Conservation (phyloP, 768 basidiomycete species). For the Krasilnikovozyma curviuscula region DNA sequence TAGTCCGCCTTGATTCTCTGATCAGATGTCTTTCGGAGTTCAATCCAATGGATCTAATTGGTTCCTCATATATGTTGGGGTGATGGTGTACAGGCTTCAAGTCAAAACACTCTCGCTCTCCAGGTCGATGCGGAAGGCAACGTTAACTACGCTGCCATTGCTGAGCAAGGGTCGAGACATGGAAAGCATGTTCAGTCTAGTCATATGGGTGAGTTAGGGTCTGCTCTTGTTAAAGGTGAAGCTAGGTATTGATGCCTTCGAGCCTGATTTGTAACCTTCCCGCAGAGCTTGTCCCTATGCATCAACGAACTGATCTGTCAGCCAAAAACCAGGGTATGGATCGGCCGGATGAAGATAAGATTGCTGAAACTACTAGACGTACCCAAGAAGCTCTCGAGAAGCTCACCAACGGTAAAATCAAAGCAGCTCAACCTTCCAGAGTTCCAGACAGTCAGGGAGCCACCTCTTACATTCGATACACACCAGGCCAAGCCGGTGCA, state of each 20-base stretch:
- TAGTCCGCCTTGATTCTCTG: conserved; percentile 16
- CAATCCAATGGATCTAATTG: not conserved
- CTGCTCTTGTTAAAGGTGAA: not conserved
- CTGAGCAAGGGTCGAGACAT: conserved; percentile 75
- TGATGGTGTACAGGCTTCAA: conserved; percentile 52
- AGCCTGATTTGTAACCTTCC: not conserved
- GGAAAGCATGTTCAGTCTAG: conserved; percentile 80
- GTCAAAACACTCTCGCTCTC: conserved; percentile 84
- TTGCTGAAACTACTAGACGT: conserved; percentile 73
- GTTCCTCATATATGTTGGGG: no score
- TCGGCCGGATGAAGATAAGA: conserved; percentile 79
- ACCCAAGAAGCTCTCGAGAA: conserved; percentile 83
- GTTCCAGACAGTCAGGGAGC: conserved; percentile 64
- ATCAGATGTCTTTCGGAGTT: not conserved
- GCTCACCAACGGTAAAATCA: conserved; percentile 86
- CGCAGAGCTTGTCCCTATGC: conserved; percentile 70
- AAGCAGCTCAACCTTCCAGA: conserved; percentile 87
- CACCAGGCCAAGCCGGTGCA: conserved; percentile 58
- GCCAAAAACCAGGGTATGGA: conserved; percentile 62
- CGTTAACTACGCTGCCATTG: conserved; percentile 91
- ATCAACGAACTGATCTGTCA: conserved; percentile 67
- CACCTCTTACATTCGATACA: conserved; percentile 84
- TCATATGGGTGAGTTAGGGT: conserved; percentile 42
- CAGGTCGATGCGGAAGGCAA: conserved; percentile 94
- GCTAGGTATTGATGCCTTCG: not conserved